Conservation (phyloP, 768 basidiomycete species). For the Suillus discolor region DNA sequence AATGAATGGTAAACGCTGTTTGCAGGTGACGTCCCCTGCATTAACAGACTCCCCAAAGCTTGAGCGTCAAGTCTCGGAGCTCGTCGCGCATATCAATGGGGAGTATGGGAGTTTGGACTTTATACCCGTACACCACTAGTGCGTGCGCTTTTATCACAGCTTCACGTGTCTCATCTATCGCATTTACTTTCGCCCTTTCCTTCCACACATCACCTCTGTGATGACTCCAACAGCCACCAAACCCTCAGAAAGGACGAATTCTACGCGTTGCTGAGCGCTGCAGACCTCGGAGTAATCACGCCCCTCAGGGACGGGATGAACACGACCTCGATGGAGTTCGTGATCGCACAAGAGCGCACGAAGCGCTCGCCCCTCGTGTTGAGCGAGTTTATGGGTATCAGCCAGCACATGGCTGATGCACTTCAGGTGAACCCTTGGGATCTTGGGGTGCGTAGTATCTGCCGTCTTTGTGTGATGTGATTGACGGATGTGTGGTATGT, state of each 20-base stretch:
- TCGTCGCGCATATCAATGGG: slow-evolving; percentile 94
- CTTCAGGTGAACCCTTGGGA: slow-evolving; percentile 97
- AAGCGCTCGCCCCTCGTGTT: slow-evolving; percentile 86
- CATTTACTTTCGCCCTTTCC: background rate
- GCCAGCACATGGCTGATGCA: slow-evolving; percentile 87
- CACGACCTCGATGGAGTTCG: slow-evolving; percentile 95
- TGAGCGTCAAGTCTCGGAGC: slow-evolving; percentile 89
- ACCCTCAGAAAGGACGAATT: slow-evolving; percentile 97
- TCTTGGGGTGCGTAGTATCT: slow-evolving; percentile 61
- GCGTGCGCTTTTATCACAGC: slow-evolving; percentile 33
- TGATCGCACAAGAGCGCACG: slow-evolving; percentile 87
- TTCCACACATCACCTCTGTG: background rate
- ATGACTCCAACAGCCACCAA: slow-evolving; percentile 69
- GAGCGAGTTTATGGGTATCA: slow-evolving; percentile 98
- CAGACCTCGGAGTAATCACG: slow-evolving; percentile 94
- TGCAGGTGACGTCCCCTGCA: slow-evolving; percentile 90
- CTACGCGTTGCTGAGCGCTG: slow-evolving; percentile 87
- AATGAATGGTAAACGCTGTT: slow-evolving; percentile 43
- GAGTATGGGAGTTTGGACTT: slow-evolving; percentile 94
- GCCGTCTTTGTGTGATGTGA: background rate
- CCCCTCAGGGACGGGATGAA: slow-evolving; percentile 96
- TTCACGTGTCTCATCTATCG: background rate
- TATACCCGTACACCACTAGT: slow-evolving; percentile 98
- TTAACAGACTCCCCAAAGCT: slow-evolving; percentile 91
- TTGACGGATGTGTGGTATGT: background rate